Evolutionary conservation across 179 eudicot species (phyloP).

Genomic region (Actinidia arguta): DNA sequence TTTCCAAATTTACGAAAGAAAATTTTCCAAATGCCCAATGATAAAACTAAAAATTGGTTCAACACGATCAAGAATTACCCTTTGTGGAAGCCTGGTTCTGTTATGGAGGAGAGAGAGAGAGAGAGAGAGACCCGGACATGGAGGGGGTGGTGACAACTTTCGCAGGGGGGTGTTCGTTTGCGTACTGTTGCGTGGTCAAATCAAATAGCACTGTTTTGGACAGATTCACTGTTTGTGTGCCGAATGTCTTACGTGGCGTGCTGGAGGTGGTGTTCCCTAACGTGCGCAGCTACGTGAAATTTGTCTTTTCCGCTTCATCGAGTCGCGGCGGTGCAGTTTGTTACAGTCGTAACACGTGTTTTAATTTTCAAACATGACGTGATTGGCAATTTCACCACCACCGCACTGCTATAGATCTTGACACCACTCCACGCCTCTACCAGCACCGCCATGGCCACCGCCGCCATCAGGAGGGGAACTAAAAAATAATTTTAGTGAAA

Average conservation of each 20-base stretch:
- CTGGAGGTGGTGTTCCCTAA: not conserved
- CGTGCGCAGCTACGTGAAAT: not conserved
- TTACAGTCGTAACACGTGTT: constrained; percentile 16
- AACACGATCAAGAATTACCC: not conserved
- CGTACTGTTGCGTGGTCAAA: constrained; percentile 8
- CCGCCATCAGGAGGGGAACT: too few relatives aligned
- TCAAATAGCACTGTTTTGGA: constrained; percentile 12
- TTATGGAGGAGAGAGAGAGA: not conserved
- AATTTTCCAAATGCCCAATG: not conserved
- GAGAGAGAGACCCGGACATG: not conserved
- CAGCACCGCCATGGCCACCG: too few relatives aligned
- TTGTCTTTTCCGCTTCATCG: not conserved
- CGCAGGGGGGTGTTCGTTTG: constrained; percentile 6
- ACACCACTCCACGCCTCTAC: too few relatives aligned
- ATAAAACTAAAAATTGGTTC: not conserved
- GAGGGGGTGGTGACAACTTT: constrained; percentile 1
- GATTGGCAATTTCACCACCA: not conserved
- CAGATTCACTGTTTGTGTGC: not conserved
- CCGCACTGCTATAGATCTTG: too few relatives aligned
- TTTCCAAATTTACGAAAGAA: not conserved
- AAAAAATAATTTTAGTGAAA: too few relatives aligned
- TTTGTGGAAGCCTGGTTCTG: not conserved
- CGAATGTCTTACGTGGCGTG: constrained; percentile 13
- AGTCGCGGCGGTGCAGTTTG: not conserved
- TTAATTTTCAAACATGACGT: not conserved